Base-by-base conservation (phyloP, 2,329 filamentous ascomycete genomes). In the Aspergillus glaucus region DNA sequence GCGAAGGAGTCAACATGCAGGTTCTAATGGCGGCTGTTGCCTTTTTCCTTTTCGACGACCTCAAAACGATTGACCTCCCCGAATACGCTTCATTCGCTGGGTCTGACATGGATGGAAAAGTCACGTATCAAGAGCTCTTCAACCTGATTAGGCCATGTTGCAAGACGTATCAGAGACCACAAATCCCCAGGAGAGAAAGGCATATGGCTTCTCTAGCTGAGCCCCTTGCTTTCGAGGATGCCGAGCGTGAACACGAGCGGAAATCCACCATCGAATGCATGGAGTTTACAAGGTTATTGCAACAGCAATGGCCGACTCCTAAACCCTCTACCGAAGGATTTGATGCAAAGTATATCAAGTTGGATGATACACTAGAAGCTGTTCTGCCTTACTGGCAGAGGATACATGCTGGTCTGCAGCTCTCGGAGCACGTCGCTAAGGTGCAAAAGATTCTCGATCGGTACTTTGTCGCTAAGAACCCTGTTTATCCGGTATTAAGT, bases 381-480 rank as follows among this genome's bases (percentile, higher is more conserved):
- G 58, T 82, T 12, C 52, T 55, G 0, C 68, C 68, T 0, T 73
- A 79, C 45, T 82, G 78, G 78, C 52, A 62, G 4, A 69, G 74
- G 0, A 55, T 79, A 0, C 72, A 67, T n/a, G 65, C 71, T 4
- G 82, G 82, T 41, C 51, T 67, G 8, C 66, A 76, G 24, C 64
- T 81, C 0, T 70, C 66, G 0, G 39, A 59, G 0, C 75, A 80
- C 53, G 50, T 81, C 1, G 47, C 64, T 8, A 40, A 67, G 22
- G 70, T 78, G 0, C 76, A 81, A 46, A 5, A 42, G 0, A 54
- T 77, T 7, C 50, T 79, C 12, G 48, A 69, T 43, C 47, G 45
- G 3, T 61, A 67, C 43, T 58, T 59, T 8, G 53, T 61, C 19
- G 2, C 14, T 8, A 26, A 9, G 28, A 44, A 32, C 14, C 1